Conservation (phyloP, 208 protist species). For the Acanthamoeba castellanii region DNA sequence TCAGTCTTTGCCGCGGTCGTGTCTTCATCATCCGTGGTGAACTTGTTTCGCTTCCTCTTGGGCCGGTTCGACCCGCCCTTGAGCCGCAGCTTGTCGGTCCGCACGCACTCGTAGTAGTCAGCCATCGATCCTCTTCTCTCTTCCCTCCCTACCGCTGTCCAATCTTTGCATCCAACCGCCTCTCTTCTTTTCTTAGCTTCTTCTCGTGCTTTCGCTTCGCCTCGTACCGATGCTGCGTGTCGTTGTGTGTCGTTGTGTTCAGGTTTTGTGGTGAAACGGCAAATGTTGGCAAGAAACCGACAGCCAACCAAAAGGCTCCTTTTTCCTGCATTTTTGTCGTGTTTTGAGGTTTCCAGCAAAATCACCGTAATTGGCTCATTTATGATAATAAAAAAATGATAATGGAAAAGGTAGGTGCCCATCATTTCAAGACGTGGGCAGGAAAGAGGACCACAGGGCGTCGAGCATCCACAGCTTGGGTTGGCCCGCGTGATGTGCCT, state of each 20-base stretch:
- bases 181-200: too few relatives aligned
- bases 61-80: background rate
- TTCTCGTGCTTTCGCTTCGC: background rate
- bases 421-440: too few relatives aligned
- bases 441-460: background rate
- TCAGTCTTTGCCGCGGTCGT: background rate
- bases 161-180: background rate
- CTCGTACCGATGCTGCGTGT: background rate
- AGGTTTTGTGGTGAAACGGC: background rate
- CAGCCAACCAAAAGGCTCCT: background rate
- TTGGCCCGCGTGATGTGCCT: background rate
- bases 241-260: background rate
- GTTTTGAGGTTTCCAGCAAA: background rate
- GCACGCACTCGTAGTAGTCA: background rate
- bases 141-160: background rate
- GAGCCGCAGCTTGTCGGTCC: background rate
- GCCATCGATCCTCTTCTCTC: background rate
- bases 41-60: background rate
- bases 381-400: too few relatives aligned
- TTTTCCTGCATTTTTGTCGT: background rate
- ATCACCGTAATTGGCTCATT: too few relatives aligned
- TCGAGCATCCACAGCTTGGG: slow-evolving; percentile 5
- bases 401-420: too few relatives aligned
- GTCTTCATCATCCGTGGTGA: background rate
- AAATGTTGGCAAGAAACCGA: background rate